These are phyloP conservation scores for Macrocybe gigantea DNA, from an alignment of 768 basidiomycete genomes.

Conservation along the genomic window DNA sequence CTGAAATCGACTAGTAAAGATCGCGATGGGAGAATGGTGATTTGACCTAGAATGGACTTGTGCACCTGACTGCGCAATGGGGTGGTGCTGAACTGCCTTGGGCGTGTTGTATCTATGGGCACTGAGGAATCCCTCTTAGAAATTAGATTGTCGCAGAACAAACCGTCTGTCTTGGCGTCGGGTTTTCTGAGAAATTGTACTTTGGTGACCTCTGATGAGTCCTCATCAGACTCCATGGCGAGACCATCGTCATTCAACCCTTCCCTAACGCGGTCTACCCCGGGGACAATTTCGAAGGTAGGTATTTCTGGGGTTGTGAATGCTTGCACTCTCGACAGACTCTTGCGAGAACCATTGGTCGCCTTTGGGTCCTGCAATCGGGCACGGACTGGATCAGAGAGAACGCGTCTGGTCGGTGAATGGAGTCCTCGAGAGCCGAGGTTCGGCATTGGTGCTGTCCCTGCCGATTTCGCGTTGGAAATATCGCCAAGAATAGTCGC, in stretches of 20 bases:
- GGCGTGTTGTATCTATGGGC: constrained; percentile 30
- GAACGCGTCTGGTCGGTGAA: constrained; percentile 18
- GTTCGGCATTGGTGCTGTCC: too few species aligned
- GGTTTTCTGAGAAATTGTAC: neutral
- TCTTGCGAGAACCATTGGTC: too few species aligned
- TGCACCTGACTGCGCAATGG: constrained; percentile 33
- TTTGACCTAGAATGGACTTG: constrained; percentile 40
- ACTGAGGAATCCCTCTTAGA: neutral
- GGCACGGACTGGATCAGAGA: constrained; percentile 24
- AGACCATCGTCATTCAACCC: too few species aligned
- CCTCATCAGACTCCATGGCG: neutral
- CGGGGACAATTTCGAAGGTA: too few species aligned
- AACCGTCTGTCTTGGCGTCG: too few species aligned
- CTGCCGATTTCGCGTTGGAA: constrained; percentile 12
- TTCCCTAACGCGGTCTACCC: too few species aligned
- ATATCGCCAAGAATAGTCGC: constrained; percentile 9
- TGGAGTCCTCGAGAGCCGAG: neutral
- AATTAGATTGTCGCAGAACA: too few species aligned
- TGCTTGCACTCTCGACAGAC: too few species aligned
- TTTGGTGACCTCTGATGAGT: neutral
- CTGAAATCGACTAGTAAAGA: constrained; percentile 51
- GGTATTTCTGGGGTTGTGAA: too few species aligned
- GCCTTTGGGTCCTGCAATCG: too few species aligned
- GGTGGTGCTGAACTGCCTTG: constrained; percentile 29
- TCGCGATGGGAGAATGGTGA: constrained; percentile 44